A percentile compares a stretch with the other conserved stretches of the same genome.
phyloP scores from a whole-genome alignment of 805 yeast species.

The Dipodascopsis uninucleata region DNA sequence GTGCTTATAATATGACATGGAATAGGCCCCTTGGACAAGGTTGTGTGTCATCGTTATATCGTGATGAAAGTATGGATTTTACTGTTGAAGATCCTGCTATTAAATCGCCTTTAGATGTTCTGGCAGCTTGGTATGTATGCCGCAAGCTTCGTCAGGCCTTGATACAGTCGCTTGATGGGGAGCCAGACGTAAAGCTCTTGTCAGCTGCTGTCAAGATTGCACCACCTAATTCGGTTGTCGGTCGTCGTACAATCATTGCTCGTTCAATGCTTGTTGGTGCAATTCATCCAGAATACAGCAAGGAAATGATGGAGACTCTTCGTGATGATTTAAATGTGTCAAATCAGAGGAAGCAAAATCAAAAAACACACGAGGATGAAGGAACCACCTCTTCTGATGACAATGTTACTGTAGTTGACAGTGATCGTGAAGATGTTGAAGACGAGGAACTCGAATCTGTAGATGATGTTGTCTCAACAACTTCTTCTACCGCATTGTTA shows the following conservation, averaged over 20 bases:
- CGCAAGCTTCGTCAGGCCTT: conserved; percentile 30
- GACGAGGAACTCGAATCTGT: conserved; percentile 12
- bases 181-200: conserved; percentile 6
- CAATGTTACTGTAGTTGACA: conserved; percentile 2
- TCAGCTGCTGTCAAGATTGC: conserved; percentile 28
- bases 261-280: conserved; percentile 33
- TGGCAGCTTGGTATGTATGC: conserved; percentile 34
- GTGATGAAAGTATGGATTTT: conserved; percentile 27
- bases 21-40: conserved; percentile 16
- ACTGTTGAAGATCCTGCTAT: conserved; percentile 29
- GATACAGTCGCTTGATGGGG: conserved; percentile 21
- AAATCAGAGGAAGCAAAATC: conserved; percentile 1
- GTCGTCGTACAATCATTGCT: conserved; percentile 33
- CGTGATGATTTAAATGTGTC: conserved; percentile 24
- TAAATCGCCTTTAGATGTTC: conserved; percentile 32
- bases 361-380: background rate
- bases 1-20: conserved; percentile 28
- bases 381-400: conserved; percentile 5
- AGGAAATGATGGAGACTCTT: conserved; percentile 29
- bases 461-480: conserved; percentile 6
- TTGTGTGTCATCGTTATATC: conserved; percentile 9
- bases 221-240: conserved; percentile 32
- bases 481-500: conserved; percentile 8
- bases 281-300: conserved; percentile 24
- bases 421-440: conserved; percentile 1